Evolutionary conservation across 2,329 filamentous ascomycete species (phyloP), one percentile per base, ranked within the genome.

Genomic region (Aspergillus costaricaensis): DNA sequence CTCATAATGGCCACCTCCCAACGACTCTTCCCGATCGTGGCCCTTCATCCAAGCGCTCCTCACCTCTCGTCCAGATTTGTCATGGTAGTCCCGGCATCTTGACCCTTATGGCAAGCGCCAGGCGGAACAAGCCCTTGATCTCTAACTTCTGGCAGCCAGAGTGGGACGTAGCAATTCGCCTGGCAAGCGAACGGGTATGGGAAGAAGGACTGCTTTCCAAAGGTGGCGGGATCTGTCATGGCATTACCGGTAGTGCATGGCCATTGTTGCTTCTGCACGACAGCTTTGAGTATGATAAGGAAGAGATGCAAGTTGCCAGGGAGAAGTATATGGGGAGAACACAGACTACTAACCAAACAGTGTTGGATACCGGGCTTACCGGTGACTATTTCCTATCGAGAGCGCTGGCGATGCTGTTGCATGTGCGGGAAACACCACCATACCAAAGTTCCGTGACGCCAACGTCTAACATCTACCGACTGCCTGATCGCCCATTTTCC

Each of bases 201-300:
- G 68, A 77, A 55, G 72, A 79, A 66, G 77, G 77, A 0, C 60
- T 80, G 3, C 66, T 80, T 3, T 76, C 72, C 9, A 80, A 79
- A 59, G 77, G 77, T 9, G 76, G 76, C 0, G 71, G 76, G 23
- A 43, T 79, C 5, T 80, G 77, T 52, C 77, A 79, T 54, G 77
- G 77, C 0, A 72, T 78, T 32, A 65, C 76, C 2, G 77, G 77
- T 10, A 80, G 79, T 60, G 75, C 73, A 30, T 79, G 75, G 76
- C 68, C 77, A 10, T 63, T 76, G 55, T 64, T 79, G 0, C 59
- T 74, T 21, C 64, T 79, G 5, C 72, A 78, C 58, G 69, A 77
- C 54, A 61, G 60, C n/a, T 75, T 73, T 39, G 74, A 78, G 38
- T 76, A 77, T 48, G 66, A 71, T 12, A 48, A 62, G 0, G 60